A percentile compares a stretch with the other conserved stretches of the same genome.
Evolutionary conservation across 768 basidiomycete genomes (phyloP).

Genomic region (Trametes cingulata): DNA sequence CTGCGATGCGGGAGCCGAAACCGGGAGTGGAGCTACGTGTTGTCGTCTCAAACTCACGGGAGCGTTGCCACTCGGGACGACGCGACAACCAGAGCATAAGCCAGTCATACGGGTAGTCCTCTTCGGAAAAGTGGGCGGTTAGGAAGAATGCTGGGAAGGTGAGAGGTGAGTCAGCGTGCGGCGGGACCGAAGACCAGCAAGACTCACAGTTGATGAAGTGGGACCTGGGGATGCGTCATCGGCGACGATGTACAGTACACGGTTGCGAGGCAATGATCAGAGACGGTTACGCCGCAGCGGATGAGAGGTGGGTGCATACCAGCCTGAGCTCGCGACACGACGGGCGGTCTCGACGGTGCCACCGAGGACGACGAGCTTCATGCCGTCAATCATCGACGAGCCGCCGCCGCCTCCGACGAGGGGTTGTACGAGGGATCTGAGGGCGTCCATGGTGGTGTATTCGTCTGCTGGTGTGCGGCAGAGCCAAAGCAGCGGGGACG

Average conservation of each 20-base stretch:
- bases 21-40: constrained; percentile 70
- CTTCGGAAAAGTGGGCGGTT: constrained; percentile 87
- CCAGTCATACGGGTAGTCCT: constrained; percentile 91
- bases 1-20: constrained; percentile 47
- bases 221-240: constrained; percentile 47
- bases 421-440: constrained; percentile 80
- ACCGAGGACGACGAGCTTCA: constrained; percentile 87
- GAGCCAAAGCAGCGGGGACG: constrained; percentile 41
- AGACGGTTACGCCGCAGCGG: not conserved
- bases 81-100: constrained; percentile 89
- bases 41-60: constrained; percentile 87
- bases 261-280: constrained; percentile 21
- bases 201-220: constrained; percentile 85
- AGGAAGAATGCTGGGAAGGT: constrained; percentile 54
- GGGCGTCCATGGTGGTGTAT: constrained; percentile 62
- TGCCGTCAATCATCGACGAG: constrained; percentile 82
- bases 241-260: constrained; percentile 4
- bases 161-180: constrained; percentile 15
- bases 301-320: constrained; percentile 46
- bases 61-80: constrained; percentile 85
- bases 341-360: constrained; percentile 87
- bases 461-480: constrained; percentile 24
- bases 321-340: constrained; percentile 78
- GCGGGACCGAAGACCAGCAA: constrained; percentile 2
- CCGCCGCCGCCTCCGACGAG: constrained; percentile 74